These are phyloP conservation scores for Diaporthe longicolla DNA, from an alignment of 2,329 filamentous ascomycete genomes.

Conservation along the genomic window DNA sequence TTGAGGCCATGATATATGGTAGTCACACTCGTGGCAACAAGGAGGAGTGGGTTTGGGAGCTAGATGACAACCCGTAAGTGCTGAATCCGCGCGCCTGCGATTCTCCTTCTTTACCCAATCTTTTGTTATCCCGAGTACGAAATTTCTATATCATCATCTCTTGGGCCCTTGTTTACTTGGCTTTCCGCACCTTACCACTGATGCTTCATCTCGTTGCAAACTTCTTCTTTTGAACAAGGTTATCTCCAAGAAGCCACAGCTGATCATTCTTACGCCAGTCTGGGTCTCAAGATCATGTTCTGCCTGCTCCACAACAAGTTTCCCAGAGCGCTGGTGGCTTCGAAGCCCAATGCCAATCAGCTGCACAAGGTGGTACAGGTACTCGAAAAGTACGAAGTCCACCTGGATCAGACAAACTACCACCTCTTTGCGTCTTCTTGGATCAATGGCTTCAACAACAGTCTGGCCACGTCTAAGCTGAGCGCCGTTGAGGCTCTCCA, in stretches of 20 bases:
- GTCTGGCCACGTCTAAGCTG: conserved; percentile 22
- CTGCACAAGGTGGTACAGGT: conserved; percentile 33
- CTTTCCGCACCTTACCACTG: too few species aligned
- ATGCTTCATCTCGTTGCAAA: background rate
- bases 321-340: conserved; percentile 25
- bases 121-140: too few species aligned
- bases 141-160: background rate
- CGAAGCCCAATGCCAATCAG: conserved; percentile 36
- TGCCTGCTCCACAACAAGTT: conserved; percentile 39
- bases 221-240: background rate
- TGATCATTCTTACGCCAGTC: background rate
- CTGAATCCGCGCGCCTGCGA: background rate
- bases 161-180: background rate
- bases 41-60: conserved; percentile 38
- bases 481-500: conserved; percentile 20
- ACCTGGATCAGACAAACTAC: conserved; percentile 32
- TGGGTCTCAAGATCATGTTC: conserved; percentile 40
- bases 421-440: conserved; percentile 35
- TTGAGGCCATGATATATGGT: conserved; percentile 40
- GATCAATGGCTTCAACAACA: conserved; percentile 31
- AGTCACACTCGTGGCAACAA: conserved; percentile 40
- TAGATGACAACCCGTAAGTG: conserved; percentile 38
- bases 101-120: background rate
- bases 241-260: background rate
- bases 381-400: conserved; percentile 38